Percentiles rank a stretch among this genome's conserved stretches.
phyloP scores from a whole-genome alignment of 2,329 filamentous ascomycete genomes.

The Neopestalotiopsis sp. region DNA sequence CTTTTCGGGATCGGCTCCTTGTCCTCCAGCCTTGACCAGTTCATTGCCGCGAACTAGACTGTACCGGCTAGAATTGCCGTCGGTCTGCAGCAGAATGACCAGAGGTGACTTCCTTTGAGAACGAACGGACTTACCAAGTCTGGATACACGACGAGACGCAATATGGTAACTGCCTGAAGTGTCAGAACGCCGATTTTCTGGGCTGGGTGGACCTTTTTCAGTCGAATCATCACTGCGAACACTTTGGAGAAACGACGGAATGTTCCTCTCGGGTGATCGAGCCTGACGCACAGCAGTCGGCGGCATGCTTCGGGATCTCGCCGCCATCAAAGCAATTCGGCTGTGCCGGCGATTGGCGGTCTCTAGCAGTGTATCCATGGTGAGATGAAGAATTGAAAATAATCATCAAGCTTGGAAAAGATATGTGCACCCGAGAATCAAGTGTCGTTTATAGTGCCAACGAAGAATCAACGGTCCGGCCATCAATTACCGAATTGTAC shows the following conservation, averaged over 20 bases:
- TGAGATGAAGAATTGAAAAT: neutral
- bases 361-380: neutral
- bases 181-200: neutral
- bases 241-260: neutral
- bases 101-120: neutral
- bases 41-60: neutral
- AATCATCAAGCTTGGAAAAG: neutral
- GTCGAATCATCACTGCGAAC: neutral
- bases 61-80: neutral
- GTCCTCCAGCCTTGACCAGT: neutral
- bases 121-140: neutral
- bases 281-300: neutral
- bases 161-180: neutral
- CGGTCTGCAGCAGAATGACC: neutral
- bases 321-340: neutral
- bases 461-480: neutral
- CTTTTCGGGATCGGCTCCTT: neutral
- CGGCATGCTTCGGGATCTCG: constrained; percentile 3
- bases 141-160: neutral
- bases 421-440: neutral
- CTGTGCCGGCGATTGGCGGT: neutral
- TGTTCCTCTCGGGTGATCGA: neutral
- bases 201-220: neutral
- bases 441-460: neutral
- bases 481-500: neutral